These are phyloP conservation scores for Filobasidium wieringae DNA, from an alignment of 768 basidiomycete species.

Conservation along the genomic window DNA sequence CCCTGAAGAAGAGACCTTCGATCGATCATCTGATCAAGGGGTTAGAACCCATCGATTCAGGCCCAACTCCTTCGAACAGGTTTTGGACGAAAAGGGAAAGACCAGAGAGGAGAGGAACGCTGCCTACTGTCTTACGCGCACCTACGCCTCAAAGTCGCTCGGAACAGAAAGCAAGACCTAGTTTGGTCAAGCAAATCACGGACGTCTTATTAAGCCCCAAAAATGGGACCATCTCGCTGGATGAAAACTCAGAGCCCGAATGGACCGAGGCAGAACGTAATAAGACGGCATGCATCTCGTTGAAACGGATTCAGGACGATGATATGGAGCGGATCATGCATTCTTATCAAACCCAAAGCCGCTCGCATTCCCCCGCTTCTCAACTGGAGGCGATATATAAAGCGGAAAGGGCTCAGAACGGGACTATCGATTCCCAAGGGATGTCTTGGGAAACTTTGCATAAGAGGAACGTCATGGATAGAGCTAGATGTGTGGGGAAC, in stretches of 20 bases:
- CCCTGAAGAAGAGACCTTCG: neutral
- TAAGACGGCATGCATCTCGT: slow-evolving; percentile 6
- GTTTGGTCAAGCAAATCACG: neutral
- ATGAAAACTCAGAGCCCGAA: neutral
- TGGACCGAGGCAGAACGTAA: neutral
- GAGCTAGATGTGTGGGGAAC: neutral
- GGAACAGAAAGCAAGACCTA: neutral
- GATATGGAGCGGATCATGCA: slow-evolving; percentile 11
- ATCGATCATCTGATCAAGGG: neutral
- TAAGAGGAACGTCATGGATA: neutral
- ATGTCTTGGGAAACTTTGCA: neutral
- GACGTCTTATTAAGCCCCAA: neutral
- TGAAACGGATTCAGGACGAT: slow-evolving; percentile 12
- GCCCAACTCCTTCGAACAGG: neutral
- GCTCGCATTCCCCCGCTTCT: neutral
- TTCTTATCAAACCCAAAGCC: neutral
- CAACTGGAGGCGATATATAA: neutral
- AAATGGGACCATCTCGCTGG: neutral
- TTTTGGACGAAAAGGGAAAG: neutral
- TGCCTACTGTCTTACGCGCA: neutral
- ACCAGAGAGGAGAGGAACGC: neutral
- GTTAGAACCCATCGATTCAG: neutral
- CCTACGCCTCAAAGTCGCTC: neutral
- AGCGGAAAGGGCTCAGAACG: neutral
- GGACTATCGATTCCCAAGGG: neutral